These are phyloP conservation scores for Magnolia sinica DNA, from an alignment of 164 flowering plant species.

Conservation along the genomic window DNA sequence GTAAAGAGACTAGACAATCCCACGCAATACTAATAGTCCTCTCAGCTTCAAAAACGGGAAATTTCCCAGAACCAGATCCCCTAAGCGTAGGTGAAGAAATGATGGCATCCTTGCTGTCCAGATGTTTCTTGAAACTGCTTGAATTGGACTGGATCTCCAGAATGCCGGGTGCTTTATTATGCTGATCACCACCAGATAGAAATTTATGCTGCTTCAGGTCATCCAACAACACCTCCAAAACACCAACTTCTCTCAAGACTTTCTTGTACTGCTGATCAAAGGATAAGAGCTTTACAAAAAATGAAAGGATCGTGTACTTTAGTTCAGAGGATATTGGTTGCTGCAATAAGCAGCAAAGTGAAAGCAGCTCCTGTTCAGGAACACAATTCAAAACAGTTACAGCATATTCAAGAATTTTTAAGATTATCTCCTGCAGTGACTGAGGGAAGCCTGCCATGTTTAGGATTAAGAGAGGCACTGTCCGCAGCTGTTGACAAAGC, in stretches of 20 bases:
- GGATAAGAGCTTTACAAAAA: slow-evolving; percentile 92
- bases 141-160: slow-evolving; percentile 57
- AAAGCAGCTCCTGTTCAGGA: slow-evolving; percentile 96
- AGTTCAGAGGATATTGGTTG: slow-evolving; percentile 80
- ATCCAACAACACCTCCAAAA: slow-evolving; percentile 86
- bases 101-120: slow-evolving; percentile 74
- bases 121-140: slow-evolving; percentile 80
- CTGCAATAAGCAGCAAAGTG: slow-evolving; percentile 93
- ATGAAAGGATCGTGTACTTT: slow-evolving; percentile 83
- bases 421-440: slow-evolving; percentile 79
- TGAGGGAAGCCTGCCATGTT: slow-evolving; percentile 90
- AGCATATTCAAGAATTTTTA: slow-evolving; percentile 97
- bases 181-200: slow-evolving; percentile 65
- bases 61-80: slow-evolving; percentile 77
- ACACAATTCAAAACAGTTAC: slow-evolving; percentile 97
- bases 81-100: slow-evolving; percentile 80
- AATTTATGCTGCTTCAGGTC: slow-evolving; percentile 84
- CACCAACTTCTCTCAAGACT: slow-evolving; percentile 95
- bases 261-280: slow-evolving; percentile 98
- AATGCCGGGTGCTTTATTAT: slow-evolving; percentile 27
- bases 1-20: slow-evolving; percentile 84
- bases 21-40: slow-evolving; percentile 76
- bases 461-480: slow-evolving; percentile 89
- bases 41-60: slow-evolving; percentile 76
- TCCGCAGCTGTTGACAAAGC: slow-evolving; percentile 85